Percentiles rank a stretch among this genome's conserved stretches.
Conservation (phyloP, 2,329 filamentous ascomycete genomes). For the Dichotomopilus funicola region DNA sequence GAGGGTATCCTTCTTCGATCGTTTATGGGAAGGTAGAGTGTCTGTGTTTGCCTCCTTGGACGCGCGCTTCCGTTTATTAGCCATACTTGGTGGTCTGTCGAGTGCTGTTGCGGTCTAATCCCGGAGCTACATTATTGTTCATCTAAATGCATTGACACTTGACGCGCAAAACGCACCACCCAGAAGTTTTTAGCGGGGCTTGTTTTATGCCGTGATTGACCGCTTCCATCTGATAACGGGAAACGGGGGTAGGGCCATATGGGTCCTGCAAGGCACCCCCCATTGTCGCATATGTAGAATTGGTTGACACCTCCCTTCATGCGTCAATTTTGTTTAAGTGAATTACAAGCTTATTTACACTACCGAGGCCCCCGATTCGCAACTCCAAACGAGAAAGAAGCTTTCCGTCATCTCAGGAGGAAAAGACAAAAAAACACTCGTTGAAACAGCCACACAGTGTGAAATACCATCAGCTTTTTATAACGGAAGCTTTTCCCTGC, state of each 20-base stretch:
- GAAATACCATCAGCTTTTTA: too few relatives aligned
- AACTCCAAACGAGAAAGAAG: too few relatives aligned
- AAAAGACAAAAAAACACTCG: too few relatives aligned
- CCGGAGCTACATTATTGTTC: not conserved
- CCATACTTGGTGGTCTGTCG: conserved; percentile 28
- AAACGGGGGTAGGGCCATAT: not conserved
- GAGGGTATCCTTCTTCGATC: conserved; percentile 29
- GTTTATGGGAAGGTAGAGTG: conserved; percentile 32
- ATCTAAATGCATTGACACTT: too few relatives aligned
- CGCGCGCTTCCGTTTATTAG: conserved; percentile 38
- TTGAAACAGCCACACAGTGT: too few relatives aligned
- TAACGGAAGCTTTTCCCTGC: too few relatives aligned
- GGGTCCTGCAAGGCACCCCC: conserved; percentile 3
- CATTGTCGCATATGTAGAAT: conserved; percentile 3
- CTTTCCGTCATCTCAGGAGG: too few relatives aligned
- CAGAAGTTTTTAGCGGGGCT: conserved; percentile 20
- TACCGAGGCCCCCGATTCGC: too few relatives aligned
- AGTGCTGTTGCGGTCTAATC: not conserved
- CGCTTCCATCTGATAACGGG: conserved; percentile 12
- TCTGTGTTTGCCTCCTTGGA: conserved; percentile 26
- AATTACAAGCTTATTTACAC: not conserved
- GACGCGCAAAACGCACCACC: not conserved
- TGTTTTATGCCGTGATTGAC: conserved; percentile 13
- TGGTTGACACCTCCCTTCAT: not conserved
- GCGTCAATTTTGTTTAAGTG: not conserved